These are phyloP conservation scores for Beauveria asiatica DNA, from an alignment of 2,329 filamentous ascomycete genomes.

Conservation along the genomic window DNA sequence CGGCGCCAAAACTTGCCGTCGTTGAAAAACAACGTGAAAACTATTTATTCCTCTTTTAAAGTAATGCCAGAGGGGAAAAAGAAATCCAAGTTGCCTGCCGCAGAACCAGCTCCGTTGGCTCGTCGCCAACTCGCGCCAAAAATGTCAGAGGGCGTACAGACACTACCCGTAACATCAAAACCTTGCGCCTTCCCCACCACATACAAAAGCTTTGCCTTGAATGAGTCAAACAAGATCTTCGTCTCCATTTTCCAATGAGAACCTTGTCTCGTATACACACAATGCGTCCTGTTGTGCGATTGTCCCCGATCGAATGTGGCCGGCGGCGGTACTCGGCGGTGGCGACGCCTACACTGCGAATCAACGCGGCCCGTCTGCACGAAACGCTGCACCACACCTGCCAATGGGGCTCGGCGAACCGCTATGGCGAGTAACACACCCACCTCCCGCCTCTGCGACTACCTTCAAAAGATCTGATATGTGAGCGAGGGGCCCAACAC, in stretches of 20 bases:
- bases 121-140: background rate
- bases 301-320: background rate
- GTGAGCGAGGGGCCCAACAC: slow-evolving; percentile 21
- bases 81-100: background rate
- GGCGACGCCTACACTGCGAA: slow-evolving; percentile 11
- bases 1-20: no score
- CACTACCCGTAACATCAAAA: background rate
- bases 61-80: background rate
- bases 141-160: background rate
- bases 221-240: background rate
- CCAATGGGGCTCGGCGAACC: slow-evolving; percentile 25
- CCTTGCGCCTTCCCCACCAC: background rate
- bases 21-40: no score
- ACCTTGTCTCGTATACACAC: background rate
- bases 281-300: background rate
- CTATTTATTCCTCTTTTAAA: no score
- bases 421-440: slow-evolving; percentile 21
- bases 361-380: slow-evolving; percentile 21
- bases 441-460: slow-evolving; percentile 8
- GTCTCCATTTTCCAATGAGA: background rate
- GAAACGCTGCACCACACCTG: slow-evolving; percentile 25
- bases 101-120: background rate
- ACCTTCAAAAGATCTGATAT: background rate
- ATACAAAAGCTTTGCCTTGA: background rate
- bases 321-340: background rate